phyloP scores from a whole-genome alignment of 768 basidiomycete genomes.

The Suillus occidentalis region DNA sequence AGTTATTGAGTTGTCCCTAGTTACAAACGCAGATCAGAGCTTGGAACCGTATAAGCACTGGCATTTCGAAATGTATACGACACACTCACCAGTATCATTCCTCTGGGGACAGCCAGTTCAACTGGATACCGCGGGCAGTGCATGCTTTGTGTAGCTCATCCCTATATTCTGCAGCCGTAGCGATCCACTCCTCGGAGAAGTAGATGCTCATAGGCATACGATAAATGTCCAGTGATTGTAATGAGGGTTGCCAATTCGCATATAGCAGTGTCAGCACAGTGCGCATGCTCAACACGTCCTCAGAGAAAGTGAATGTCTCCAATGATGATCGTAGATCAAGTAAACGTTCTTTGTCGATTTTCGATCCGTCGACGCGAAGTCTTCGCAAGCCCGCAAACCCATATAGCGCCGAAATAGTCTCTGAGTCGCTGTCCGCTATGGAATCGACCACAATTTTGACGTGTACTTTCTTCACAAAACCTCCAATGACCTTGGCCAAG shows the following conservation, averaged over 20 bases:
- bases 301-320: background rate
- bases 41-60: background rate
- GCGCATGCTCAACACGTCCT: background rate
- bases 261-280: background rate
- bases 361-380: background rate
- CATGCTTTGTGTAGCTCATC: background rate
- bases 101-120: background rate
- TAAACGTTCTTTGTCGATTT: background rate
- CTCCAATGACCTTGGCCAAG: background rate
- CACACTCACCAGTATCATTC: background rate
- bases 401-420: background rate
- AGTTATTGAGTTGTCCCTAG: background rate
- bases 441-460: background rate
- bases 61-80: background rate
- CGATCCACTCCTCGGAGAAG: background rate
- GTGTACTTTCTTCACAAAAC: background rate
- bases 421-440: background rate
- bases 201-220: background rate
- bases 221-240: background rate
- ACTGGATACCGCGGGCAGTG: background rate
- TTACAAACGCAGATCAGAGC: background rate
- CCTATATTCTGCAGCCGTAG: background rate
- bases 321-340: background rate
- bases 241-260: background rate
- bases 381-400: background rate